Conservation (phyloP, 495 filamentous ascomycete species). For the Bathelium albidoporum region DNA sequence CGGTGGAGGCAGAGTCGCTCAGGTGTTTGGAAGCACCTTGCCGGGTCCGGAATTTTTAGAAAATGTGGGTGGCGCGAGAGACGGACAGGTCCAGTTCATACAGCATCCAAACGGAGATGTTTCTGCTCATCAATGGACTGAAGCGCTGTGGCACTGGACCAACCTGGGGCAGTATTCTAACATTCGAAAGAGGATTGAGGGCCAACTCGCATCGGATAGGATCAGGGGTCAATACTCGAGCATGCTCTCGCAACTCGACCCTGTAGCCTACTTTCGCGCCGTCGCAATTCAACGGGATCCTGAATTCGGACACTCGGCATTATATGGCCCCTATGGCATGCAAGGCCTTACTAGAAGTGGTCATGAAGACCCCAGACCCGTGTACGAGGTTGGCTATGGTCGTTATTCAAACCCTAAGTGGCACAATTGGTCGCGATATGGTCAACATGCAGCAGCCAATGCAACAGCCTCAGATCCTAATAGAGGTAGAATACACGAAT, state of each 20-base stretch:
- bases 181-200: slow-evolving; percentile 28
- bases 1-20: slow-evolving; percentile 15
- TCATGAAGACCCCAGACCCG: not conserved
- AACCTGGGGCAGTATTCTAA: slow-evolving; percentile 31
- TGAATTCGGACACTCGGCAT: not conserved
- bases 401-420: not conserved
- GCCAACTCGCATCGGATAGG: slow-evolving; percentile 26
- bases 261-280: slow-evolving; percentile 28
- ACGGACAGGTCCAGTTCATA: slow-evolving; percentile 29
- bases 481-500: too few relatives aligned
- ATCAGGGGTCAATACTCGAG: slow-evolving; percentile 23
- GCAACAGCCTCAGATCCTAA: too few relatives aligned
- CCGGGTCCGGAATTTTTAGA: slow-evolving; percentile 26
- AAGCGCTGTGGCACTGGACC: slow-evolving; percentile 22
- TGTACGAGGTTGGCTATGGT: not conserved
- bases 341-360: not conserved
- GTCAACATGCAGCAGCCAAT: not conserved
- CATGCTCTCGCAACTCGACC: slow-evolving; percentile 21
- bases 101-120: slow-evolving; percentile 32
- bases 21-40: slow-evolving; percentile 19
- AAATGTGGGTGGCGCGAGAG: slow-evolving; percentile 17
- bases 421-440: not conserved
- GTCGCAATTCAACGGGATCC: slow-evolving; percentile 26
- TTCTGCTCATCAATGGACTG: slow-evolving; percentile 32
- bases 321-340: not conserved